Percentiles rank a stretch among this genome's conserved stretches.
These are phyloP conservation scores for grape (Vitis vinifera) DNA, from an alignment of 164 flowering plant genomes.

Conservation along the genomic window ASM3070453v1 NC_081809.1:21865001-21865500, in stretches of 20 bases:
- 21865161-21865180: slow-evolving; percentile 78
- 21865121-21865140: slow-evolving; percentile 73
- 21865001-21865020: background rate
- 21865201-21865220: slow-evolving; percentile 91
- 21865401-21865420: slow-evolving; percentile 82
- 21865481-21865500: slow-evolving; percentile 66
- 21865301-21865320: too few species aligned
- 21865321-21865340: slow-evolving; percentile 39
- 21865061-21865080: background rate
- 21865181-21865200: slow-evolving; percentile 97
- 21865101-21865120: slow-evolving; percentile 38
- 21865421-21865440: slow-evolving; percentile 78
- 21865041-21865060: background rate
- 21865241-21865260: slow-evolving; percentile 81
- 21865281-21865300: too few species aligned
- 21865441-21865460: slow-evolving; percentile 77
- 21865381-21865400: slow-evolving; percentile 77
- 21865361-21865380: slow-evolving; percentile 50
- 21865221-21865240: slow-evolving; percentile 86
- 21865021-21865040: background rate
- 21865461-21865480: slow-evolving; percentile 72
- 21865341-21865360: slow-evolving; percentile 24
- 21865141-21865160: slow-evolving; percentile 89
- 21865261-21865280: slow-evolving; percentile 18
- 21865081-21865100: slow-evolving; percentile 2